Percentiles rank a stretch among this genome's conserved stretches.
Conservation (phyloP, 176 grass and related monocot species). For the Melocanna baccifera region DNA sequence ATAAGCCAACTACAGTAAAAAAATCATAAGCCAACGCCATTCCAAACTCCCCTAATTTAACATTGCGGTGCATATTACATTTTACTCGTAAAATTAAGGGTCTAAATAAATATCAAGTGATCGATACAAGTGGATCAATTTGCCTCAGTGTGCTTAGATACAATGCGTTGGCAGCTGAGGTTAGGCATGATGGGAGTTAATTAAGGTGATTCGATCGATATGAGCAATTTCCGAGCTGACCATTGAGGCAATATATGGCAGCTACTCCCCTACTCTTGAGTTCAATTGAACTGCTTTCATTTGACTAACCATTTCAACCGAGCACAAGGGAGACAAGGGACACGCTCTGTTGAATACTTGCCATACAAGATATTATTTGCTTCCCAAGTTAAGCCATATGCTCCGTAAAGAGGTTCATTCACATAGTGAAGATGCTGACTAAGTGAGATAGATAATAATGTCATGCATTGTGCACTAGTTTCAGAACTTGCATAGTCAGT, state of each 20-base stretch:
- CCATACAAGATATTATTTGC: constrained; percentile 39
- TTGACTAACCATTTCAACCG: constrained; percentile 41
- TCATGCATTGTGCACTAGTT: not conserved
- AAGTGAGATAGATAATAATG: not conserved
- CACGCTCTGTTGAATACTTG: constrained; percentile 45
- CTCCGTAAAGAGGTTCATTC: not conserved
- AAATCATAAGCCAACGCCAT: no score
- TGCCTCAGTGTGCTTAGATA: no score
- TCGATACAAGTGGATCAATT: not conserved
- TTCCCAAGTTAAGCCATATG: constrained; percentile 24
- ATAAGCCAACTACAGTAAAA: no score
- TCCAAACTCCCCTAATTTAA: no score
- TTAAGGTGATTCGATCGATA: not conserved
- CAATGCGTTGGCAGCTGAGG: no score
- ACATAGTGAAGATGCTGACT: not conserved
- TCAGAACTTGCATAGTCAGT: not conserved
- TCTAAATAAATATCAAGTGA: not conserved
- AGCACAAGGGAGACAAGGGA: constrained; percentile 37
- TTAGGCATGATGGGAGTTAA: no score
- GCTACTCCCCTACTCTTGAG: not conserved
- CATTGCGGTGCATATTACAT: not conserved
- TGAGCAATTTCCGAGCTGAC: not conserved
- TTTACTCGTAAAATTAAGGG: not conserved
- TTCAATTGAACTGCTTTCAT: constrained; percentile 28
- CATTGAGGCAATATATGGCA: not conserved